Base-by-base conservation (phyloP, 805 yeast species). In the Cyberlindnera meyerae region DNA sequence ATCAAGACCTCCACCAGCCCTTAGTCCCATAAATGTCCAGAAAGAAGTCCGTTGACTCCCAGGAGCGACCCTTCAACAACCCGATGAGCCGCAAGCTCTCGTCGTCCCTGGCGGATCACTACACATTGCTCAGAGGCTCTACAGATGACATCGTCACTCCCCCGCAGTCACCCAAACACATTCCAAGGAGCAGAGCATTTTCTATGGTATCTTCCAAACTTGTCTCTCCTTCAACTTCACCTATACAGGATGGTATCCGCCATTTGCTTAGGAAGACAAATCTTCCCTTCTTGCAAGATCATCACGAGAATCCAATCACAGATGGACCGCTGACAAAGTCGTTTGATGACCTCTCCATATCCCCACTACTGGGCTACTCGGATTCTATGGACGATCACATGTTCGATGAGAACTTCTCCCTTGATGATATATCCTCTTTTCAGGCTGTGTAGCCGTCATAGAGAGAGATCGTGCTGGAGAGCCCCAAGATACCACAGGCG, bases 401-500 rank as follows among this genome's bases (percentile, higher is more conserved):
- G 12, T 5, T 9, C 5, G 11, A 5, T 7, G 33, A 28, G 5
- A 24, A 18, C n/a, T 9, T 25, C 12, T 18, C 17, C 4, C 9
- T 24, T 14, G 16, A 26, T 11, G 31, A 27, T n/a, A n/a, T 26
- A 2, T n/a, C 27, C 11, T 8, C 21, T n/a, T 20, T 27, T 3
- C 5, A 15, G 12, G 27, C 18, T 15, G 20, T 4, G 6, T 27
- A 24, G 6, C 21, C 27, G 3, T 2, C 22, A n/a, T n/a, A n/a
- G 17, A 33, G 37, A 11, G 54, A 47, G 17, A 25, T 42, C 7
- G 27, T 47, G 7, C 26, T 51, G 2, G 54, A 54, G 26, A 53
- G 52, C 14, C 52, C 63, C 0, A 58, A 68, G 11, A 73, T 82
- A 0, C 66, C 73, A 0, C 68, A 67, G 4, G 59, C 70, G n/a